Evolutionary conservation across 768 basidiomycete species (phyloP).

Genomic region (Gloeophyllum trabeum): DNA sequence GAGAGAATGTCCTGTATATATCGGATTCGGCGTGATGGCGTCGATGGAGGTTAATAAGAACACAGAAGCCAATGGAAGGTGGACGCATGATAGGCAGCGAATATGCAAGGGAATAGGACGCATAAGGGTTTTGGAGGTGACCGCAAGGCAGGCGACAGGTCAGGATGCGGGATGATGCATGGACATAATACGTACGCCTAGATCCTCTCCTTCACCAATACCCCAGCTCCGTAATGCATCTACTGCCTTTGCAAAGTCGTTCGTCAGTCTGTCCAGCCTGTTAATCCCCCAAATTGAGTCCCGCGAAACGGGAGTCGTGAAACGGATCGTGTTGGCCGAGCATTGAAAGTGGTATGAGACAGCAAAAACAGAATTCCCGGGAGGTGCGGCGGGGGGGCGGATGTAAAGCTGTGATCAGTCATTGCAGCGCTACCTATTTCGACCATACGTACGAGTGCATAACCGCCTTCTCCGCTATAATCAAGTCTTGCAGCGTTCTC

Average conservation of each 20-base stretch:
- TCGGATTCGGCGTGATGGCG: no score
- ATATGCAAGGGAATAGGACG: no score
- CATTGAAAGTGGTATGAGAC: no score
- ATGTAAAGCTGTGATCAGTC: not conserved
- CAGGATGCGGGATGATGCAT: constrained; percentile 3
- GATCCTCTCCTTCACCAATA: constrained; percentile 71
- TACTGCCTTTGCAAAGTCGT: constrained; percentile 55
- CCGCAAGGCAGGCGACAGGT: not conserved
- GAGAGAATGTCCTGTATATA: constrained; percentile 55
- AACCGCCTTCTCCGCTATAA: constrained; percentile 79
- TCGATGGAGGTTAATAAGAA: not conserved
- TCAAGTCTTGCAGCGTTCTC: constrained; percentile 76
- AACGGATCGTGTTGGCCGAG: no score
- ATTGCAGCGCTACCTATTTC: not conserved
- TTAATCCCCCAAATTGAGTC: constrained; percentile 2
- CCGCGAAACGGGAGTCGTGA: constrained; percentile 1
- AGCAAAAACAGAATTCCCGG: no score
- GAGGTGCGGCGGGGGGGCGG: no score
- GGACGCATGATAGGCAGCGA: no score
- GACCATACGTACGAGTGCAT: constrained; percentile 61
- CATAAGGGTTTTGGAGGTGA: no score
- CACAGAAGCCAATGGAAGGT: not conserved
- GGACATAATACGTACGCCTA: constrained; percentile 58
- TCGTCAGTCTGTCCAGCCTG: constrained; percentile 55
- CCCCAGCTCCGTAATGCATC: constrained; percentile 71